A percentile compares a stretch with the other conserved stretches of the same genome.
Evolutionary conservation across 1,284 basidiomycete genomes (phyloP).

Genomic region (Ustilago hordei): DNA sequence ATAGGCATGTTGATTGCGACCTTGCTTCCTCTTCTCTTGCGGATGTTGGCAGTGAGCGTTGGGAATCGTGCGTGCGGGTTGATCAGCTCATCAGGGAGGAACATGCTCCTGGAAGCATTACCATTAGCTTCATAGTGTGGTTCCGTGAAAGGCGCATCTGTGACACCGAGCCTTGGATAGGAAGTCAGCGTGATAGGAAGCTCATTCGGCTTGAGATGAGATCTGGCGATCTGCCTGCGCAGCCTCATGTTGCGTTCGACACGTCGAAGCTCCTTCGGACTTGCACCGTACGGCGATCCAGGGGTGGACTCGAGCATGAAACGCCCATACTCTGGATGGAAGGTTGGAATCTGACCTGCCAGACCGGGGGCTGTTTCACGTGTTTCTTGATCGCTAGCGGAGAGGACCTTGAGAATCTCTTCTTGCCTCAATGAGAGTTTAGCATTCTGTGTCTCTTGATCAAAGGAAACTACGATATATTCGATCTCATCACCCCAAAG

Average conservation of each 20-base stretch:
- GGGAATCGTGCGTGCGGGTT: slow-evolving; percentile 98
- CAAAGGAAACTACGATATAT: slow-evolving; percentile 92
- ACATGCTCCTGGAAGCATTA: slow-evolving; percentile 87
- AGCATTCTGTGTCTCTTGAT: slow-evolving; percentile 82
- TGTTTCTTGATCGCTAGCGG: slow-evolving; percentile 71
- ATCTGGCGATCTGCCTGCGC: slow-evolving; percentile 85
- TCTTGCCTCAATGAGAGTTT: slow-evolving; percentile 90
- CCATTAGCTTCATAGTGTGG: slow-evolving; percentile 84
- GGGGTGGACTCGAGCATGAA: slow-evolving; percentile 99
- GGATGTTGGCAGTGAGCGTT: slow-evolving; percentile 96
- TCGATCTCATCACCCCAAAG: slow-evolving; percentile 99
- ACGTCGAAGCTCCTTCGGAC: slow-evolving; percentile 82
- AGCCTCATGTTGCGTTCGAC: slow-evolving; percentile 93
- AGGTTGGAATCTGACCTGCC: slow-evolving; percentile 80
- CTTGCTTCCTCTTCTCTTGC: slow-evolving; percentile 88
- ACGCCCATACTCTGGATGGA: slow-evolving; percentile 97
- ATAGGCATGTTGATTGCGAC: slow-evolving; percentile 96
- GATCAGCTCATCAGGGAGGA: slow-evolving; percentile 94
- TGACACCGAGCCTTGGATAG: slow-evolving; percentile 91
- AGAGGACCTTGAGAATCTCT: slow-evolving; percentile 88
- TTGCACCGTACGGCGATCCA: slow-evolving; percentile 90
- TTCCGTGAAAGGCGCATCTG: slow-evolving; percentile 84
- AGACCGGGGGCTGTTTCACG: slow-evolving; percentile 75
- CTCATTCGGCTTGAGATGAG: slow-evolving; percentile 86
- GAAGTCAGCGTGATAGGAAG: slow-evolving; percentile 92